Evolutionary conservation across 169 alveolate species (phyloP).

Genomic region (Pseudocohnilembus persalinus): DNA sequence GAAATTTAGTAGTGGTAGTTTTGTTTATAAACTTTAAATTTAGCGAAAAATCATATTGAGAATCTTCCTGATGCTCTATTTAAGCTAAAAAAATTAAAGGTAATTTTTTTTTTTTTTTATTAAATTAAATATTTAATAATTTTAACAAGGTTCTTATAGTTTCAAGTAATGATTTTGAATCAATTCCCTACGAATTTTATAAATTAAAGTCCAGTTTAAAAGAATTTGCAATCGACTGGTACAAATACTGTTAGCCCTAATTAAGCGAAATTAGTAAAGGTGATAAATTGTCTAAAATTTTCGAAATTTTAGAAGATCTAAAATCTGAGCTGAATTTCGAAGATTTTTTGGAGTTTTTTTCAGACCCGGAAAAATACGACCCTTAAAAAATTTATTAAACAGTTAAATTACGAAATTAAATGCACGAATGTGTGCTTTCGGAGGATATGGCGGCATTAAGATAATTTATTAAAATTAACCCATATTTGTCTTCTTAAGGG

Average conservation of each 20-base stretch:
- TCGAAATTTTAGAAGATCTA: not conserved
- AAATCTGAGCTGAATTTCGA: constrained; percentile 31
- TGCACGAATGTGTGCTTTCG: constrained; percentile 2
- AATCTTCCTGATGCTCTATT: not conserved
- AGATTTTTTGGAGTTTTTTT: constrained; percentile 3
- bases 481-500: constrained; percentile 24
- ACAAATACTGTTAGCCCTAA: not conserved
- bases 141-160: constrained; percentile 2
- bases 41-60: constrained; percentile 3
- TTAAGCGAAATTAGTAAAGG: not conserved
- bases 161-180: constrained; percentile 54
- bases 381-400: not conserved
- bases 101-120: not conserved
- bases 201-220: not conserved
- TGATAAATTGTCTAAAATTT: not conserved
- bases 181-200: constrained; percentile 46
- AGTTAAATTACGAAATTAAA: not conserved
- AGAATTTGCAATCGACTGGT: not conserved
- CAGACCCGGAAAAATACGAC: not conserved
- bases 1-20: not conserved
- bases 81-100: not conserved
- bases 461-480: constrained; percentile 27
- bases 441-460: constrained; percentile 41
- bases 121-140: constrained; percentile 1
- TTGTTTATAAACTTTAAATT: constrained; percentile 5